These are phyloP conservation scores for Ascoidea rubescens DNA, from an alignment of 805 yeast species.

Conservation along the genomic window DNA sequence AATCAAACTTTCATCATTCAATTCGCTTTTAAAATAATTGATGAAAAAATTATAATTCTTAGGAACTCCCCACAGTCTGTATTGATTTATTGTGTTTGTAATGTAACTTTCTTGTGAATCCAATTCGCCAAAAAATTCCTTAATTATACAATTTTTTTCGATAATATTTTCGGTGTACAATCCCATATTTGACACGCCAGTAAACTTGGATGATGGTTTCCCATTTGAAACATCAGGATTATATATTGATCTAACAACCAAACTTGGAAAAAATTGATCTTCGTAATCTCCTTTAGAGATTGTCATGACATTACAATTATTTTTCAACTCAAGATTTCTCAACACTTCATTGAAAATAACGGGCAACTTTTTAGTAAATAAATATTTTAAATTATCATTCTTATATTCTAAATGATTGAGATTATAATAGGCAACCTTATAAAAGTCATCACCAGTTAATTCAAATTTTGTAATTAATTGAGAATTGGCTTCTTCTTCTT, in stretches of 20 bases:
- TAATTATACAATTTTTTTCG: conserved; percentile 33
- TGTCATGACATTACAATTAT: not conserved
- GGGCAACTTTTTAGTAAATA: conserved; percentile 1
- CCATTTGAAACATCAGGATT: not conserved
- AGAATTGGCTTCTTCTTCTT: conserved; percentile 8
- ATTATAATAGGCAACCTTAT: conserved; percentile 9
- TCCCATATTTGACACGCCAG: conserved; percentile 60
- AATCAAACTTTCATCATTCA: conserved; percentile 22
- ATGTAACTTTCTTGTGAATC: conserved; percentile 52
- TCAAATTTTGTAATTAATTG: conserved; percentile 11
- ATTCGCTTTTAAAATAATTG: not conserved
- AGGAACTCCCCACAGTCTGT: conserved; percentile 57
- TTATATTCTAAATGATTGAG: conserved; percentile 11
- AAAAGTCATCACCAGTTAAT: conserved; percentile 14
- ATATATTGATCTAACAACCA: not conserved
- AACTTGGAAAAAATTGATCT: not conserved
- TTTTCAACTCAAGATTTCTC: not conserved
- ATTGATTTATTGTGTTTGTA: conserved; percentile 60
- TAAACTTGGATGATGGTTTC: conserved; percentile 18
- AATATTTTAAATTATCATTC: conserved; percentile 1
- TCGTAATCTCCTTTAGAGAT: not conserved
- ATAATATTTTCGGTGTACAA: conserved; percentile 29
- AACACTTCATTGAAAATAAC: not conserved
- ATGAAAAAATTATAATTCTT: conserved; percentile 15
- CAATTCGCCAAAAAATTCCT: conserved; percentile 63